These are phyloP conservation scores for Coemansia interrupta DNA, from an alignment of 192 early-diverging fungal species.

Conservation along the genomic window DNA sequence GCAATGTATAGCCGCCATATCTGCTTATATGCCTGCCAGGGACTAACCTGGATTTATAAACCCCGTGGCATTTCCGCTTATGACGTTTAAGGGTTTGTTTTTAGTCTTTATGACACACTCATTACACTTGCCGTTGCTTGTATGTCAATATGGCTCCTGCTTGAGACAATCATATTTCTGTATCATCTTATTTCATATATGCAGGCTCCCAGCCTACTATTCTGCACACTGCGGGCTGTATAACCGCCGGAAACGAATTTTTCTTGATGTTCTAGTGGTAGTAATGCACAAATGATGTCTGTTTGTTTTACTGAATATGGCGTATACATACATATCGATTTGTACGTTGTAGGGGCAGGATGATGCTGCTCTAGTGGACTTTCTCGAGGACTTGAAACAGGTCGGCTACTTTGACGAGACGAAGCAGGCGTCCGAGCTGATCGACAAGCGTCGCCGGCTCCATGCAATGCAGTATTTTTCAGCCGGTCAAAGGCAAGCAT, in stretches of 20 bases:
- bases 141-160: too few species aligned
- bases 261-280: not conserved
- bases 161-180: too few species aligned
- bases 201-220: not conserved
- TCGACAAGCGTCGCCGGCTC: not conserved
- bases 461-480: conserved; percentile 6
- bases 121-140: too few species aligned
- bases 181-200: not conserved
- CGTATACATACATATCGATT: not conserved
- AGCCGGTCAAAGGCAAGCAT: not conserved
- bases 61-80: too few species aligned
- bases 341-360: not conserved
- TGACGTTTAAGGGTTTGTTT: too few species aligned
- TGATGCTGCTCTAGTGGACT: not conserved
- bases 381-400: not conserved
- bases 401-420: not conserved
- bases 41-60: too few species aligned
- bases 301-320: too few species aligned
- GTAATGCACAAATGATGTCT: too few species aligned
- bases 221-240: not conserved
- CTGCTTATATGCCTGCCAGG: too few species aligned
- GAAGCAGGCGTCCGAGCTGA: not conserved
- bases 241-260: not conserved
- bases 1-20: too few species aligned
- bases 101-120: too few species aligned